A percentile compares a stretch with the other conserved stretches of the same genome.
These are phyloP conservation scores for Serendipita vermifera DNA, from an alignment of 768 basidiomycete species.

Conservation along the genomic window DNA sequence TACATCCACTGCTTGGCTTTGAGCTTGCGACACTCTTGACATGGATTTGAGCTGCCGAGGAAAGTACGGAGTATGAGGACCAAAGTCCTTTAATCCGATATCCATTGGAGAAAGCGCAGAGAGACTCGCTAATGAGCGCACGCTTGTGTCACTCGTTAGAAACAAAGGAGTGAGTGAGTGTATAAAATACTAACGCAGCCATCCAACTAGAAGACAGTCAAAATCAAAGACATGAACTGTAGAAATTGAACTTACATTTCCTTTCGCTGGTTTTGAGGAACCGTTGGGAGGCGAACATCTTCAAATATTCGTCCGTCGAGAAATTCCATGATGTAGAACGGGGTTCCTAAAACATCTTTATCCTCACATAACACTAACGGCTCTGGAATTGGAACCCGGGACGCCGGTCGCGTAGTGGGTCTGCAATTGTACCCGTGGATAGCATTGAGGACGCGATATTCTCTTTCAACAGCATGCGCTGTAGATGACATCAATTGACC, in stretches of 20 bases:
- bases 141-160: constrained; percentile 33
- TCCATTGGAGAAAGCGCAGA: constrained; percentile 47
- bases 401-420: constrained; percentile 34
- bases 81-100: constrained; percentile 60
- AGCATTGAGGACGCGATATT: constrained; percentile 69
- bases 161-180: background rate
- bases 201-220: background rate
- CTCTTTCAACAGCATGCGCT: constrained; percentile 91
- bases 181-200: background rate
- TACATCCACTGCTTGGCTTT: constrained; percentile 53
- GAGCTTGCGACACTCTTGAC: constrained; percentile 64
- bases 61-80: constrained; percentile 69
- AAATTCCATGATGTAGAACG: constrained; percentile 96
- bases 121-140: constrained; percentile 56
- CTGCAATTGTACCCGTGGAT: constrained; percentile 59
- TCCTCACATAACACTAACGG: constrained; percentile 79
- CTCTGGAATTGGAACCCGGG: constrained; percentile 69
- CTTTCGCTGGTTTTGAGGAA: constrained; percentile 45
- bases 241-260: constrained; percentile 44
- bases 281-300: constrained; percentile 57
- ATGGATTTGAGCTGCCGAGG: constrained; percentile 88
- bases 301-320: constrained; percentile 90
- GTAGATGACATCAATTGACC: constrained; percentile 79
- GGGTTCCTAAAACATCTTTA: constrained; percentile 60
- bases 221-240: background rate